Conservation (phyloP, 2,329 filamentous ascomycete species). For the Seiridium unicorne region DNA sequence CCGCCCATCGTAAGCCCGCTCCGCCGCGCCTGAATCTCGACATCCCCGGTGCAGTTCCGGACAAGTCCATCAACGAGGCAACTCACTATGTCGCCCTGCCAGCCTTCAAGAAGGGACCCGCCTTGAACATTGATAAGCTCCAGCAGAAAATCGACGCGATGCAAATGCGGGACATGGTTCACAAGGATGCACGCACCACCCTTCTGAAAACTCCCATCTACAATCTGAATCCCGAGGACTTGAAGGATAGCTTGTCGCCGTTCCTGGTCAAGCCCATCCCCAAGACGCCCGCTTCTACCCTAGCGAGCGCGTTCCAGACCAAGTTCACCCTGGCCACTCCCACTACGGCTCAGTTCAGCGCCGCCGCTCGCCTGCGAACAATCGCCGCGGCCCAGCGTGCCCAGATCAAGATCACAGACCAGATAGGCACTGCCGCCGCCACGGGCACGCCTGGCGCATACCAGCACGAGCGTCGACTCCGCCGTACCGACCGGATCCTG, state of each 20-base stretch:
- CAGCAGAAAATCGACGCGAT: not conserved
- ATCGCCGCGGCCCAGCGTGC: not conserved
- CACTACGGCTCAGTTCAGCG: not conserved
- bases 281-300: not conserved
- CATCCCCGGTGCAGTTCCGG: not conserved
- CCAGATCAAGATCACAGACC: not conserved
- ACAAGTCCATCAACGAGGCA: not conserved
- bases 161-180: not conserved
- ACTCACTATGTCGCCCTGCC: not conserved
- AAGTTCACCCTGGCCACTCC: constrained; percentile 6
- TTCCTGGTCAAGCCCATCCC: not conserved
- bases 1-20: not conserved
- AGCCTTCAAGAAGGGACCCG: not conserved
- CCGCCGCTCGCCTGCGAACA: not conserved
- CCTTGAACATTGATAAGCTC: not conserved
- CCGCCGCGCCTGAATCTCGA: not conserved
- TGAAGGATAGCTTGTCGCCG: not conserved
- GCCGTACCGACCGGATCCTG: not conserved
- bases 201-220: not conserved
- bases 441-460: not conserved
- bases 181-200: not conserved
- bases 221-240: not conserved
- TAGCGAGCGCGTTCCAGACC: not conserved
- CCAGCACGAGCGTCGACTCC: not conserved
- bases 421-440: not conserved